Base-by-base conservation (phyloP, 2,329 filamentous ascomycete genomes). In the Penicillium hordei region DNA sequence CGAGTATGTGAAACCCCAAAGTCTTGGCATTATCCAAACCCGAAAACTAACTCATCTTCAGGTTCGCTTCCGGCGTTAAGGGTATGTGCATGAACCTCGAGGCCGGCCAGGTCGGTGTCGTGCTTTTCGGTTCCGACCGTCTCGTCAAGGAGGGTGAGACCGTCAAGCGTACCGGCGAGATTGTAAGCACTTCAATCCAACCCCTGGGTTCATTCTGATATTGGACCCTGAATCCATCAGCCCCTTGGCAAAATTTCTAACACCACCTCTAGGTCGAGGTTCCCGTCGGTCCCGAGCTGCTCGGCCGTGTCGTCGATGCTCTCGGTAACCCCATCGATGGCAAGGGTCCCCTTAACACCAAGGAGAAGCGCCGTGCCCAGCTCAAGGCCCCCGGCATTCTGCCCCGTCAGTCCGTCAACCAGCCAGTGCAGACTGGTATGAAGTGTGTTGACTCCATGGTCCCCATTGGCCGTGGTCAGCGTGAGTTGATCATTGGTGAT, bases 31-130 rank as follows among this genome's bases (percentile, higher is more conserved):
- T 60, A 40, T 44, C 45, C 31, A 59, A 31, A 55, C 59, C 48
- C 51, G 60, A 58, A 60, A 57, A 68, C 66, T 70, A 67, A 72
- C 62, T 60, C 58, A 58, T 62, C 17, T 60, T 60, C 69, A 97
- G 93, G 86, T 99, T 99, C 85, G 91, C 94, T 75, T 99, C 94
- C 69, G 94, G 94, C 81, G 94, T 97, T 82, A 97, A 97, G 89
- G 94, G 94, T 81, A 99, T 99, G 94, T 97, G 93, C 91, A 97
- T 99, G 93, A 99, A 99, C 90, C 89, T 99, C 83, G 94, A 99
- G 85, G 94, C 94, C 81, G 94, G 94, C 81, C 94, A 97, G 83
- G 94, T 99, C 84, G 94, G 94, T 96, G 93, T 99, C 76, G 94
- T 99, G 87, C 87, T 99, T 77, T 99, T 99, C 87, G 94, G 94